Evolutionary conservation across 495 filamentous ascomycete genomes (phyloP).

Genomic region (Penicillium coprophilum): DNA sequence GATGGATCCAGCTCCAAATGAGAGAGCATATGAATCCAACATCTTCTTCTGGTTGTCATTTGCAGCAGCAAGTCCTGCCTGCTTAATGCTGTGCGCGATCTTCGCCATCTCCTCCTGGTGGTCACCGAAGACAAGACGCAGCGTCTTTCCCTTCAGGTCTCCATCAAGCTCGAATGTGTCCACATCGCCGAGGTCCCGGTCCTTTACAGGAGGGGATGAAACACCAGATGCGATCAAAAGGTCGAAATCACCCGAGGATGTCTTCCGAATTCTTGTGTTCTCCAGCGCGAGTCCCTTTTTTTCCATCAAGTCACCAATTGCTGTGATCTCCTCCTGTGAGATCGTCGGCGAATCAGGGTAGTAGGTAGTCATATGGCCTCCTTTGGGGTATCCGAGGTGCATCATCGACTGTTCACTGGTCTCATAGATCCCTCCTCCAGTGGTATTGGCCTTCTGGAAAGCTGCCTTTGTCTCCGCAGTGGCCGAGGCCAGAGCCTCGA

Average conservation of each 20-base stretch:
- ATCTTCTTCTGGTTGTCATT: constrained; percentile 86
- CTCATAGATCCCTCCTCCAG: constrained; percentile 71
- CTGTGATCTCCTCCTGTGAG: constrained; percentile 77
- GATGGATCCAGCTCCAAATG: constrained; percentile 82
- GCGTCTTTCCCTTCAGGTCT: constrained; percentile 63
- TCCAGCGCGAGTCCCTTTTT: constrained; percentile 73
- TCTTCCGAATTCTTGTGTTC: constrained; percentile 85
- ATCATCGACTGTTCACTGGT: constrained; percentile 63
- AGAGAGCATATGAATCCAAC: constrained; percentile 78
- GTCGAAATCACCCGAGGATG: constrained; percentile 67
- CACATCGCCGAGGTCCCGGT: constrained; percentile 68
- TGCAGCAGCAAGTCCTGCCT: constrained; percentile 71
- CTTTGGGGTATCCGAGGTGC: constrained; percentile 81
- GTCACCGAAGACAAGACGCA: constrained; percentile 82
- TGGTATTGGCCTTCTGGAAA: constrained; percentile 56
- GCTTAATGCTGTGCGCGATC: constrained; percentile 66
- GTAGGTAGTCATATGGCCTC: constrained; percentile 86
- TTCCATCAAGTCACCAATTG: constrained; percentile 70
- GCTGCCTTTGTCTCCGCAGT: constrained; percentile 59
- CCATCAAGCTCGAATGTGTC: constrained; percentile 64
- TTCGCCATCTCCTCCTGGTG: constrained; percentile 76
- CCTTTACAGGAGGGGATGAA: constrained; percentile 53
- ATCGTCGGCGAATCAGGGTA: constrained; percentile 87
- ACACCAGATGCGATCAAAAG: constrained; percentile 79
- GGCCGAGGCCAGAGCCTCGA: constrained; percentile 68